Percentiles rank a stretch among this genome's conserved stretches.
These are phyloP conservation scores for Knufia petricola DNA, from an alignment of 2,329 filamentous ascomycete species.

Conservation along the genomic window DNA sequence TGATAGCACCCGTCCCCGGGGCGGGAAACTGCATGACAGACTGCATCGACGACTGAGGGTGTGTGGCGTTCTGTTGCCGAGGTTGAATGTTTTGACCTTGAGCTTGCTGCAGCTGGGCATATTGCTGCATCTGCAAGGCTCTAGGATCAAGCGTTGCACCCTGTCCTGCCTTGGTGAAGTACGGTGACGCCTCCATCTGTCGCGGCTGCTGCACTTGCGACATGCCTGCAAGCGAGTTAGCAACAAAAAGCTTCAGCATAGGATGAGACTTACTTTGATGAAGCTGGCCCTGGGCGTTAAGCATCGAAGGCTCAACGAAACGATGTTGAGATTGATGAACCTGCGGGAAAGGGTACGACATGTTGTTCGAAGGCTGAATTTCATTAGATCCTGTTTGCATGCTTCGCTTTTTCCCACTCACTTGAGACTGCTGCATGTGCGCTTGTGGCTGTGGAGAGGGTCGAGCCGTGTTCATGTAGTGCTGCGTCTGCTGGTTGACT, in stretches of 20 bases:
- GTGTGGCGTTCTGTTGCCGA: conserved; percentile 27
- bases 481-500: conserved; percentile 24
- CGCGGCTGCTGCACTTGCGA: conserved; percentile 2
- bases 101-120: conserved; percentile 14
- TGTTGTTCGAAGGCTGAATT: conserved; percentile 7
- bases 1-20: conserved; percentile 19
- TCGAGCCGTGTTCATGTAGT: conserved; percentile 20
- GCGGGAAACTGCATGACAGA: conserved; percentile 26
- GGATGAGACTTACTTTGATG: neutral
- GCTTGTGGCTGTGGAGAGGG: conserved; percentile 20
- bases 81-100: conserved; percentile 22
- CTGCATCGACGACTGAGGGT: conserved; percentile 28
- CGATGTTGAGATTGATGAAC: conserved; percentile 11
- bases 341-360: conserved; percentile 11
- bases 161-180: conserved; percentile 1
- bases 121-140: conserved; percentile 18
- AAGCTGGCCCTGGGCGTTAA: conserved; percentile 10
- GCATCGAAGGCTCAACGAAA: conserved; percentile 19
- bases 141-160: conserved; percentile 14
- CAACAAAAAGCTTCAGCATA: neutral
- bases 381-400: neutral
- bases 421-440: conserved; percentile 21
- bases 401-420: neutral
- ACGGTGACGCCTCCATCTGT: conserved; percentile 4
- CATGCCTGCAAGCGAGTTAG: conserved; percentile 10